Evolutionary conservation across 495 filamentous ascomycete species (phyloP), one percentile per base, ranked within the genome.

Genomic region (Aspergillus sparsus): DNA sequence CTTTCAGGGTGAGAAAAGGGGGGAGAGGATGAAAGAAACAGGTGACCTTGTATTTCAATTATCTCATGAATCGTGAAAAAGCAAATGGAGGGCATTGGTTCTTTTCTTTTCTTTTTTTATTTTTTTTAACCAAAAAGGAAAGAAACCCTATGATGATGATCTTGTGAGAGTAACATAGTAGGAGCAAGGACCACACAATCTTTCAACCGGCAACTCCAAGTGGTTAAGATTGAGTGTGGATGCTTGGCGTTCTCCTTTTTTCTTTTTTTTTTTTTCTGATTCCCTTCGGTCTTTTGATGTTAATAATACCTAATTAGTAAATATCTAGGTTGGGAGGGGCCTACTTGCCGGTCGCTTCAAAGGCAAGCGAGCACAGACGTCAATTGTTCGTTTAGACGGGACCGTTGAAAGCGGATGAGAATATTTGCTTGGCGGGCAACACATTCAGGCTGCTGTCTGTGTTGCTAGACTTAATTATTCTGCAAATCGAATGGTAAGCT

Each of bases 291-390:
- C 36, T 33, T 21, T 58, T 9, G 36, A 27, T 31, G 27, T 18
- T 18, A 42, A 42, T 32, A 13, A 27, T 27, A 27, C 21, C 21
- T 27, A 27, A 36, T 31, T 31, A 46, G 53, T 42, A 7, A 16
- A 32, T 32, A 21, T 21, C 11, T 4, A 31, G 39, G 34, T 42
- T 39, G 16, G 35, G 39, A 52, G 31, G 34, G n/a, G 31, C 9
- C 5, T 51, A 45, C 27, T 34, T 59, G 57, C 57, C 64, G 61
- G 61, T 56, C 61, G 64, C 61, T 47, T 13, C 13, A 50, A 46
- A 42, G 27, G 49, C 42, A 35, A 55, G 50, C n/a, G 49, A 67
- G 62, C 58, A 67, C 61, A 67, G 65, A 64, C 65, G 53, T 42
- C 53, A 53, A 39, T 39, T 49, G 13, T 42, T 58, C 55, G 50